These are phyloP conservation scores for Nannizziopsis arthrosporioides DNA, from an alignment of 2,329 filamentous ascomycete genomes.

Conservation along the genomic window DNA sequence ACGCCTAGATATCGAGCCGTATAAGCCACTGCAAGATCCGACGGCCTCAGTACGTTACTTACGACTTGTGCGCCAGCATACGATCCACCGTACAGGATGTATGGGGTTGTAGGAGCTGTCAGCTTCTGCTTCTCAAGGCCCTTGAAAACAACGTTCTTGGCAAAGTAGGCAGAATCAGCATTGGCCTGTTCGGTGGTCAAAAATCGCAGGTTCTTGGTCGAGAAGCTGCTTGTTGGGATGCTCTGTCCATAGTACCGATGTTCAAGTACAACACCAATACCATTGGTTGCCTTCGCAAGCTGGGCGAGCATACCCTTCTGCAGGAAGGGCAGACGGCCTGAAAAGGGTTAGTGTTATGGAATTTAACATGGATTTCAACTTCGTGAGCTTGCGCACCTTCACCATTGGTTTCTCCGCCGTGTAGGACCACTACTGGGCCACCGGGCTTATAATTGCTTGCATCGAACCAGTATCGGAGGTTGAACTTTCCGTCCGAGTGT, in stretches of 20 bases:
- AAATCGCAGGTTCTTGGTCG: slow-evolving; percentile 62
- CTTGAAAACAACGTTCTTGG: slow-evolving; percentile 56
- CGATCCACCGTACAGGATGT: slow-evolving; percentile 70
- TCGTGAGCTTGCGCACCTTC: slow-evolving; percentile 13
- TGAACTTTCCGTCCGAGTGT: slow-evolving; percentile 56
- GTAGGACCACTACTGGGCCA: slow-evolving; percentile 68
- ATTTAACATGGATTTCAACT: neutral
- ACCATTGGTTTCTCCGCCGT: slow-evolving; percentile 57
- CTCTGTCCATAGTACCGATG: slow-evolving; percentile 79
- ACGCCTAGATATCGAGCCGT: slow-evolving; percentile 37
- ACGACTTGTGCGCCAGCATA: slow-evolving; percentile 66
- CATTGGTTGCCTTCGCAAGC: slow-evolving; percentile 57
- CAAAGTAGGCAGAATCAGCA: slow-evolving; percentile 73
- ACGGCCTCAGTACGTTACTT: neutral
- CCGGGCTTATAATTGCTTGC: slow-evolving; percentile 61
- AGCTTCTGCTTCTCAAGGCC: slow-evolving; percentile 58
- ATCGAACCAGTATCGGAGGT: slow-evolving; percentile 75
- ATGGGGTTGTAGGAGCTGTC: slow-evolving; percentile 54
- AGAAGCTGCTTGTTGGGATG: slow-evolving; percentile 55
- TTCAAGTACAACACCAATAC: slow-evolving; percentile 69
- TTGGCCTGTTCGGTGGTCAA: slow-evolving; percentile 72
- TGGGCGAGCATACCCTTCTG: slow-evolving; percentile 67
- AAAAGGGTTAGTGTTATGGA: slow-evolving; percentile 17
- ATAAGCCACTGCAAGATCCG: neutral
- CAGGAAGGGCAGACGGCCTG: slow-evolving; percentile 54